Evolutionary conservation across 495 filamentous ascomycete species (phyloP), one percentile per base, ranked within the genome.

Genomic region (Umbilicaria muhlenbergii): DNA sequence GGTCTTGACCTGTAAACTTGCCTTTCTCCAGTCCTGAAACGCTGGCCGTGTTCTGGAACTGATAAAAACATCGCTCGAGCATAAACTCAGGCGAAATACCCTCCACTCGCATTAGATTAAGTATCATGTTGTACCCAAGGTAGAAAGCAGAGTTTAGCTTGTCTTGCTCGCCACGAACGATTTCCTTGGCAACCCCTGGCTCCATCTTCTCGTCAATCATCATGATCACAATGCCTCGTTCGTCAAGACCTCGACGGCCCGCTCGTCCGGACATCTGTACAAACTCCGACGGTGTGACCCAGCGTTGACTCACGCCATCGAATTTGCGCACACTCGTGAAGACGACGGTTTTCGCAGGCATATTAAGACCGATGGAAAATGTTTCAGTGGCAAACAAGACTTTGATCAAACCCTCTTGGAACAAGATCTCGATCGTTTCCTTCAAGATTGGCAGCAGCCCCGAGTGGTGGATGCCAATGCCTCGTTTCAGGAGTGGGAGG

Each of bases 141-240:
- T 96, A 83, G 66, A 98, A 98, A 12, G 91, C 91, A 3, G 91
- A 96, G 61, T 96, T 96, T 34, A 98, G 75, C 36, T 85, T 81
- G 58, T 98, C 91, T 57, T 98, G 91, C 55, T 94, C 80, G 55
- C 91, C 91, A 41, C 89, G 83, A 21, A 98, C 91, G 46, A 98
- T 94, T 39, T 83, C 80, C 61, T 91, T 91, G 19, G 91, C 91
- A 43, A 81, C 73, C 1, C 80, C 77, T n/a, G 91, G 92, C 48
- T 96, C 92, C 73, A 98, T 92, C 63, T 87, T 83, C 55, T 88
- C 83, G 48, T 92, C 83, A 41, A 98, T 77, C 91, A 98, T 98
- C 83, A 98, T 93, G 56, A 98, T 98, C 52, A 96, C 91, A 56
- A 98, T 93, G 73, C 91, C 91, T 43, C 91, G 82, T 39, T 95